Evolutionary conservation across 257 asterid genomes (phyloP), one percentile per base, ranked within the genome.

Genomic region (Ilex aquifolium): DNA sequence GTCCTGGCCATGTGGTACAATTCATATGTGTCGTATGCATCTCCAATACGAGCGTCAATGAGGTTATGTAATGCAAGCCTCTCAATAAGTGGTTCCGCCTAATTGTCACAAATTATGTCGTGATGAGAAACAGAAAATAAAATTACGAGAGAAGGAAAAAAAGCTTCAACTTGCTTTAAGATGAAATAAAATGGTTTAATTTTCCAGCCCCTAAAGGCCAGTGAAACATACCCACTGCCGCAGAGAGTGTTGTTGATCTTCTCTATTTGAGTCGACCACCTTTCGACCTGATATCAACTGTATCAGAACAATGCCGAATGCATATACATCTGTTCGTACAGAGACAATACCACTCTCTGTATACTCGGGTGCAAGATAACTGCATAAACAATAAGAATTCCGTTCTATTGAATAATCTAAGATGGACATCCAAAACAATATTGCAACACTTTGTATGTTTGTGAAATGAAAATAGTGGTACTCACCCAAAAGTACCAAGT

Each of bases 311-410:
- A 88, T 77, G 48, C 96, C 96, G 51, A 76, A 88, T 32, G 96
- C 69, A 36, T 81, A 88, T 60, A 75, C 86, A 74, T 88, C 96
- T 55, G 94, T 88, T 56, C 85, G 70, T 14, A 88, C 91, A 10
- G 96, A 88, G 61, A 83, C 80, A 51, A 80, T 78, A 27, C 96
- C 96, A 9, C 81, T 81, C 73, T 85, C 93, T 3, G 86, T 85
- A 66, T 85, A 88, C 68, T 85, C 95, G 13, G 91, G 96, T 29
- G 96, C 94, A 27, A 88, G 89, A 79, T 88, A 88, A 60, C 95
- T 88, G 80, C 60, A 73, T 46, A 44, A 27, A 56, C 54, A 53
- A 42, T 14, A 36, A 29, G 53, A 21, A 21, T 29, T 59, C 66
- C 39, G 16, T 10, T 63, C 10, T 39, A 56, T 7, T 68, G 67